Conservation (phyloP, 1,139 yeast genomes). For the Blastobotrys petasosporus region DNA sequence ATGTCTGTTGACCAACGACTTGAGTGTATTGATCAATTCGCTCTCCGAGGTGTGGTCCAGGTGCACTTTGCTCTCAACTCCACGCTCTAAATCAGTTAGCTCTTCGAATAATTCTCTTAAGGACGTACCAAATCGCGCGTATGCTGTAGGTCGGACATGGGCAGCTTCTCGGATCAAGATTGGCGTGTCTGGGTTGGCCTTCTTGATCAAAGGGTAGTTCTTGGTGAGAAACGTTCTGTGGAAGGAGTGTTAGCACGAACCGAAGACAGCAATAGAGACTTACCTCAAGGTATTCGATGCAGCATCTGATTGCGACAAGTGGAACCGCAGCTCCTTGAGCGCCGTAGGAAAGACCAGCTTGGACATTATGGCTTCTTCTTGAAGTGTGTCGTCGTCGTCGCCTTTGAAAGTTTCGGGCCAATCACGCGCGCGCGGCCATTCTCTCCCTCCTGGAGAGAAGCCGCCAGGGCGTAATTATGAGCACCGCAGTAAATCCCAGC, state of each 20-base stretch:
- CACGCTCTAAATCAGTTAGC: constrained; percentile 24
- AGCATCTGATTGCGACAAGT: constrained; percentile 69
- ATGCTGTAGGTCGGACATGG: constrained; percentile 66
- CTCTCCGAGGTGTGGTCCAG: constrained; percentile 27
- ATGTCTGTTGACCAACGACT: constrained; percentile 19
- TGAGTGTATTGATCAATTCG: constrained; percentile 19
- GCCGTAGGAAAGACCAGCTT: constrained; percentile 58
- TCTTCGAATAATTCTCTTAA: not conserved
- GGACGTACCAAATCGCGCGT: constrained; percentile 53
- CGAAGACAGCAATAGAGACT: constrained; percentile 17
- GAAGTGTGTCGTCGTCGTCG: too few species aligned
- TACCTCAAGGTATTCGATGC: constrained; percentile 57
- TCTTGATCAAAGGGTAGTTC: constrained; percentile 57
- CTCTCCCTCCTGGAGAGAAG: too few species aligned
- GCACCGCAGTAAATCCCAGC: too few species aligned
- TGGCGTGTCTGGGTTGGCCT: constrained; percentile 53
- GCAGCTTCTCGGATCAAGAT: constrained; percentile 70
- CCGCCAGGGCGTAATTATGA: too few species aligned
- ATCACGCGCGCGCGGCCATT: too few species aligned
- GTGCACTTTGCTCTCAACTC: constrained; percentile 31
- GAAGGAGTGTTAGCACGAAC: constrained; percentile 6
- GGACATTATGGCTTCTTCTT: too few species aligned
- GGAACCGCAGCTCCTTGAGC: constrained; percentile 72
- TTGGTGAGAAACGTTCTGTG: constrained; percentile 51
- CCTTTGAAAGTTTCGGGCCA: too few species aligned